Percentiles rank a stretch among this genome's conserved stretches.
Evolutionary conservation across 768 basidiomycete species (phyloP).

Genomic region (Sistotremastrum suecicum): DNA sequence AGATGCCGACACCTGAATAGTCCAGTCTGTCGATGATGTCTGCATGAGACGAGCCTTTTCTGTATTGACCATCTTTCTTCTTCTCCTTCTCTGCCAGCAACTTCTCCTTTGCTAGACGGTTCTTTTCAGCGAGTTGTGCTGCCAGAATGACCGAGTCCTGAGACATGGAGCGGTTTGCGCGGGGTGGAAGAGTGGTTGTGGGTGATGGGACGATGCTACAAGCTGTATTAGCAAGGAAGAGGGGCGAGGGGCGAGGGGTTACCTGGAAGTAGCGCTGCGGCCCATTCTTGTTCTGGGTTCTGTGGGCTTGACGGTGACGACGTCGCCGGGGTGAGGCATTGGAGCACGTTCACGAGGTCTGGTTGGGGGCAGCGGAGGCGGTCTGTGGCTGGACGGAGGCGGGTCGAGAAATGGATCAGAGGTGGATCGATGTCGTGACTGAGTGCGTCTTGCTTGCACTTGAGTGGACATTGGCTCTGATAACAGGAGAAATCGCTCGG

Average conservation of each 20-base stretch:
- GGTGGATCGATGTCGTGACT: slow-evolving; percentile 28
- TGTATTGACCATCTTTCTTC: slow-evolving; percentile 8
- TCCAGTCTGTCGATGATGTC: slow-evolving; percentile 86
- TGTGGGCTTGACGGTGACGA: slow-evolving; percentile 39
- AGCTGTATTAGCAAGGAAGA: slow-evolving; percentile 5
- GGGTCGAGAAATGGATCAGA: slow-evolving; percentile 43
- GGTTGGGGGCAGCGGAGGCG: slow-evolving; percentile 18
- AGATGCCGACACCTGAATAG: slow-evolving; percentile 61
- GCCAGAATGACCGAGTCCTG: slow-evolving; percentile 31
- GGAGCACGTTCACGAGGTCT: slow-evolving; percentile 17
- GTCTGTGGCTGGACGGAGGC: slow-evolving; percentile 12
- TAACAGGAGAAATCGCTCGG: too few species aligned
- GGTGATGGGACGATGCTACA: slow-evolving; percentile 2
- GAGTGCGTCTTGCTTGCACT: background rate
- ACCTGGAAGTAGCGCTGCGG: slow-evolving; percentile 41
- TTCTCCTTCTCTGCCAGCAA: slow-evolving; percentile 14
- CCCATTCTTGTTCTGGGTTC: slow-evolving; percentile 34
- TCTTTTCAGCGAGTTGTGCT: slow-evolving; percentile 28
- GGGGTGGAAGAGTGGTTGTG: slow-evolving; percentile 12
- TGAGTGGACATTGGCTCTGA: too few species aligned
- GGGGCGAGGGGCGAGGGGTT: slow-evolving; percentile 22
- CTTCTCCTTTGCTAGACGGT: slow-evolving; percentile 28
- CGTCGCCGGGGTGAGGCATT: slow-evolving; percentile 35
- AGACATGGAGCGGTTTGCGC: slow-evolving; percentile 31
- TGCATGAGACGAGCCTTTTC: slow-evolving; percentile 71